A percentile compares a stretch with the other conserved stretches of the same genome.
phyloP scores from a whole-genome alignment of 1,139 yeast species.

The Yamadazyma pseudoaaseri region DNA sequence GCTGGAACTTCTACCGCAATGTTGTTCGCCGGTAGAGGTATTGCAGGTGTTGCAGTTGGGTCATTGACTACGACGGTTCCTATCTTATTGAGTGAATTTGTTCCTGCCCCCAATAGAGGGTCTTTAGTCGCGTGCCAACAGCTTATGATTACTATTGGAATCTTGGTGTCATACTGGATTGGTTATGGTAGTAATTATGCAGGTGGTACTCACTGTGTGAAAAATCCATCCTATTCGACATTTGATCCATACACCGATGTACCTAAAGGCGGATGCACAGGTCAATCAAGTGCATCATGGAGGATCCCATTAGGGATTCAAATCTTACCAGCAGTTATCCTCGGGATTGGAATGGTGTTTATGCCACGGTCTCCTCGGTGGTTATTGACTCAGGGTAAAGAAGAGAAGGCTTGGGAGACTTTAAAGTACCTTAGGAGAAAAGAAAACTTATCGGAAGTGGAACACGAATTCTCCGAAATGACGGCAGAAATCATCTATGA shows the following conservation, averaged over 20 bases:
- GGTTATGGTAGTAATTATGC: constrained; percentile 51
- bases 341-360: constrained; percentile 17
- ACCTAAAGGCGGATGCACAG: constrained; percentile 19
- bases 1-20: constrained; percentile 14
- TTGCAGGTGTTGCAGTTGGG: constrained; percentile 25
- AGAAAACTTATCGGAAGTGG: constrained; percentile 11
- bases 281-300: constrained; percentile 41
- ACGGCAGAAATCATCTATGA: constrained; percentile 21
- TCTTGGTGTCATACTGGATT: constrained; percentile 67
- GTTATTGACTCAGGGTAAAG: constrained; percentile 18
- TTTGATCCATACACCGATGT: constrained; percentile 17
- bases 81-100: constrained; percentile 20
- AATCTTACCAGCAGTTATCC: constrained; percentile 22
- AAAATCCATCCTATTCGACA: constrained; percentile 8
- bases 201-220: constrained; percentile 19
- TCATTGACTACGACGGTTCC: constrained; percentile 23
- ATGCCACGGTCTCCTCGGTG: constrained; percentile 24
- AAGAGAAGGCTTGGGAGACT: constrained; percentile 20
- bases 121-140: constrained; percentile 64
- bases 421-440: constrained; percentile 20
- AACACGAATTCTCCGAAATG: constrained; percentile 20
- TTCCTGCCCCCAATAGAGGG: constrained; percentile 60
- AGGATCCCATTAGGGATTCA: constrained; percentile 27
- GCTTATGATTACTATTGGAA: constrained; percentile 64
- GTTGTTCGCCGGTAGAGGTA: constrained; percentile 25